phyloP scores from a whole-genome alignment of 2,329 filamentous ascomycete species.

The Colletotrichum sp. region DNA sequence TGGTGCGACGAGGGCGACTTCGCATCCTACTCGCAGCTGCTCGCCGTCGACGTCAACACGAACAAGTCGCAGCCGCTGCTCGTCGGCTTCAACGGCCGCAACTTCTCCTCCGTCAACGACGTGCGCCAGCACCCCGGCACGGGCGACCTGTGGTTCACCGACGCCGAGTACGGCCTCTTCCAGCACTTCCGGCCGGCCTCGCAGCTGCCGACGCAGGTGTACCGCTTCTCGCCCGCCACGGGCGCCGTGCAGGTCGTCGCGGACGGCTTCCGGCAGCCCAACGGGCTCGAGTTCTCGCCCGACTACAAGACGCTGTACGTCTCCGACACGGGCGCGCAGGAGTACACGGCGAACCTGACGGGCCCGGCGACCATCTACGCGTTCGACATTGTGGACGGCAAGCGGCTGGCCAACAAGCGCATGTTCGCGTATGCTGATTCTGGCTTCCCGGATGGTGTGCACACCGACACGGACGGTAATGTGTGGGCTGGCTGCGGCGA shows the following conservation, averaged over 20 bases:
- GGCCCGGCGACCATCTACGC: conserved; percentile 14
- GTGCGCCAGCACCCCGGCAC: conserved; percentile 45
- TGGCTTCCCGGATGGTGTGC: conserved; percentile 52
- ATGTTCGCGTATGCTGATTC: conserved; percentile 54
- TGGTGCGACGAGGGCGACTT: conserved; percentile 23
- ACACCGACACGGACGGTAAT: conserved; percentile 50
- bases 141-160: conserved; percentile 55
- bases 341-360: neutral
- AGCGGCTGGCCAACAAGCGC: conserved; percentile 41
- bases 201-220: conserved; percentile 51
- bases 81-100: conserved; percentile 13
- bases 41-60: conserved; percentile 18
- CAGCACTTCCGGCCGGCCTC: conserved; percentile 50
- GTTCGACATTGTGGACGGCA: conserved; percentile 12
- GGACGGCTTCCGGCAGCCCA: conserved; percentile 52
- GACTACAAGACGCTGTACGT: conserved; percentile 49
- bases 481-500: conserved; percentile 55
- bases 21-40: conserved; percentile 7
- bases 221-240: conserved; percentile 47
- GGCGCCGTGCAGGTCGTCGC: conserved; percentile 48
- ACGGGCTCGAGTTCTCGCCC: conserved; percentile 51
- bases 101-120: conserved; percentile 56
- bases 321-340: conserved; percentile 41
- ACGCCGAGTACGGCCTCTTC: conserved; percentile 52
- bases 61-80: conserved; percentile 25